Conservation (phyloP, 495 filamentous ascomycete species). For the Pseudoneurospora amorphoporcata region DNA sequence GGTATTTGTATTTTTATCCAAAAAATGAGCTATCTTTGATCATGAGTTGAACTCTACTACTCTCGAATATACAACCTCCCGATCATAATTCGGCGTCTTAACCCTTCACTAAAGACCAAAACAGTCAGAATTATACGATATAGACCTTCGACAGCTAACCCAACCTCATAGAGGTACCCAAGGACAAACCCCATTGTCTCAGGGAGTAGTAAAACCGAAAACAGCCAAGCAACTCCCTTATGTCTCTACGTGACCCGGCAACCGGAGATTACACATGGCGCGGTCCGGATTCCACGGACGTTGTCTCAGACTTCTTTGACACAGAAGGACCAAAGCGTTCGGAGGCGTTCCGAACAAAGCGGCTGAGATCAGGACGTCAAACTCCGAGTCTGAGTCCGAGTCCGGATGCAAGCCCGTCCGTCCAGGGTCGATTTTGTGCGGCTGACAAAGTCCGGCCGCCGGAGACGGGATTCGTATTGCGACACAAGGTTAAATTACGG, state of each 20-base stretch:
- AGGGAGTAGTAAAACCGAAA: not conserved
- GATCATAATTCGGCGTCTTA: too few species aligned
- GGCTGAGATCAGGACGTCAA: not conserved
- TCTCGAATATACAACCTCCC: too few species aligned
- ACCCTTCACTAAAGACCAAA: not conserved
- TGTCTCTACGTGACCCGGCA: not conserved
- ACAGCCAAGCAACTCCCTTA: not conserved
- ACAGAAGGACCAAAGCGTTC: not conserved
- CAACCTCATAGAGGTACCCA: not conserved
- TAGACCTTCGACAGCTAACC: not conserved
- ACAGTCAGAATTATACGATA: not conserved
- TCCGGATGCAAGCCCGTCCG: not conserved
- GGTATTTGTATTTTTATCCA: too few species aligned
- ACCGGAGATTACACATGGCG: not conserved
- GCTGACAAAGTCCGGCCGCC: not conserved
- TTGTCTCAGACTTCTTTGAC: not conserved
- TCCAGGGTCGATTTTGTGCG: not conserved
- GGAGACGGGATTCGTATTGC: too few species aligned
- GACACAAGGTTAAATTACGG: too few species aligned
- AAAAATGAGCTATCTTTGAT: too few species aligned
- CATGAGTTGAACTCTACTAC: too few species aligned
- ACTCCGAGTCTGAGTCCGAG: not conserved
- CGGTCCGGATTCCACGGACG: not conserved
- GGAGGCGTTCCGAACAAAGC: not conserved
- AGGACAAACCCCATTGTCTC: not conserved